Evolutionary conservation across 768 basidiomycete genomes (phyloP), one percentile per base, ranked within the genome.

Genomic region (Lyophyllum semitale): DNA sequence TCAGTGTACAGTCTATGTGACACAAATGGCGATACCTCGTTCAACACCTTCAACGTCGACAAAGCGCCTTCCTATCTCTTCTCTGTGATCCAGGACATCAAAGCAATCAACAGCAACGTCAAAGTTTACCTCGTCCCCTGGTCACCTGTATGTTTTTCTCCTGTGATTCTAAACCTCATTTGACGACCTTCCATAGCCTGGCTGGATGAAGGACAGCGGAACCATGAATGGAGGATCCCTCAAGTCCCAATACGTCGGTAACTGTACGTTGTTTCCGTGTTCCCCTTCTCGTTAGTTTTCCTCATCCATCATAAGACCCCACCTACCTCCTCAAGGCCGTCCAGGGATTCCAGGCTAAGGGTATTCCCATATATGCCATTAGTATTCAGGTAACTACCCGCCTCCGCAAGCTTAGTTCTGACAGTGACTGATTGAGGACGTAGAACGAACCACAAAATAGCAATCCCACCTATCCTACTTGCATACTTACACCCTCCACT

Each of bases 141-240:
- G 90, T 89, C 88, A 25, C 87, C 88, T 2, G 89, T 89, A 65
- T 57, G 80, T 71, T 23, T 4, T 18, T 18, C 37, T 2, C 2
- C 4, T 9, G n/a, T n/a, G 8, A 9, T 5, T n/a, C 25, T 17
- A 15, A n/a, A 20, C 23, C 3, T 15, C 27, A 27, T 25, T 35
- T 46, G 30, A 11, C 5, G 32, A 38, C 17, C 30, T 22, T 42
- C 72, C 55, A 40, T 53, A 90, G 88, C 89, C 90, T 9, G 86
- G 73, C 4, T 92, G 90, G 89, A 89, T 90, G 88, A 91, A 91
- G 68, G 74, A 71, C 45, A 83, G 78, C 53, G 77, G 77, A 4
- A 80, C 81, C 0, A 89, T 89, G 85, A 75, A 83, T 25, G 89
- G 89, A 1, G 88, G 88, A 29, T 80, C 78, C 12, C 66, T 91